Evolutionary conservation across 257 asterid genomes (phyloP), one percentile per base, ranked within the genome.

Genomic region (Anisodus tanguticus): DNA sequence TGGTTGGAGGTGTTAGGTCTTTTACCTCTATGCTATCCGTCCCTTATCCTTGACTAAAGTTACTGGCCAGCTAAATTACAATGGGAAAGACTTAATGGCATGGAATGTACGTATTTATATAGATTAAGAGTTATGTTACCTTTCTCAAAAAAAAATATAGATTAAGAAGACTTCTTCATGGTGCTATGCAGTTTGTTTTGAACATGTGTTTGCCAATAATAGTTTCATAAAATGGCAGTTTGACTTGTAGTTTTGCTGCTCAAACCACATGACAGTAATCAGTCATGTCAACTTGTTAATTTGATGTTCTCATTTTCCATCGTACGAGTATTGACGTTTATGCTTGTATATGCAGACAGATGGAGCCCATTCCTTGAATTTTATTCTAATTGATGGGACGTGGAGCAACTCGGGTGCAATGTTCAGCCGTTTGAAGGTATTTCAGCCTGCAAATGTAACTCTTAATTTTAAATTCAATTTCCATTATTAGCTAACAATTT

Each of bases 401-500:
- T 95, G 99, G 98, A 97, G 93, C 95, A 95, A 93, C 89, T 97
- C 99, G 9, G 85, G 81, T 87, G 98, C 99, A 87, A 92, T 97
- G 98, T 92, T 95, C 90, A 92, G 86, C 86, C 97, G 98, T 60
- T 91, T 97, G 89, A 94, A 95, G 99, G 99, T 97, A 84, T n/a
- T 53, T 64, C 35, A 9, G 8, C 59, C 55, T 0, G 13, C 41
- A 60, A 41, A 22, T 13, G 72, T n/a, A 10, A 62, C 59, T 0
- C 72, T n/a, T 43, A 43, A 6, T 81, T 37, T 80, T 43, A 13
- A 41, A 62, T 43, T 37, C 57, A 51, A 12, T 0, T 69, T 11
- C 45, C 63, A 76, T 51, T 53, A 26, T 51, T 31, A 76, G 12
- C 13, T 0, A 7, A 12, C 6, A 12, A 0, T 4, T 49, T 76